Evolutionary conservation across 345 rosid species (phyloP), one percentile per base, ranked within the genome.

Genomic region (Pseudoturritis turrita): DNA sequence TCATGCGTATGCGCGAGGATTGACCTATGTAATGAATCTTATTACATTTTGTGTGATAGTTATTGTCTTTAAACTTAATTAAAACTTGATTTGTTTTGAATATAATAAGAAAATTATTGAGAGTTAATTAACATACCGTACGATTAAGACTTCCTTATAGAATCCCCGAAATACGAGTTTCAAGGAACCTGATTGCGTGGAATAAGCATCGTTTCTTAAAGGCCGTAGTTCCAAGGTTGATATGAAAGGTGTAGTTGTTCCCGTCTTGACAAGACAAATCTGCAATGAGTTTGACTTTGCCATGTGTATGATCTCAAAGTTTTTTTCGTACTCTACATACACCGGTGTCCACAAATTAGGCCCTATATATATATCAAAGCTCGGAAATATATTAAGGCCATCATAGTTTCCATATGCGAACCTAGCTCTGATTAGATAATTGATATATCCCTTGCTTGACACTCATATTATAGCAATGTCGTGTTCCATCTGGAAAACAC

Each of bases 361-460:
- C 22, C 84, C 89, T 0, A 83, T n/a, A 45, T 77, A 29, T 7
- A 85, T 10, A 49, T 82, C 82, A 3, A 84, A 84, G 12, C 4
- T 17, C 6, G 82, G 82, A 0, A 3, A 0, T n/a, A 37, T 9
- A 17, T 65, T 44, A 31, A 4, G 25, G 1, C 33, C 67, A 47
- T 84, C 87, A 57, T 81, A 84, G 10, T 81, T 81, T 39, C 82
- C 85, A 31, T 79, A 79, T 53, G 23, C 7, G 37, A 81, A 79
- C 13, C 1, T 4, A 5, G 76, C 83, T 40, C 79, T 56, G 33
- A 81, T 57, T 4, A 77, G 10, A 62, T 84, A 84, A 0, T 63
- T 52, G 12, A 56, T 53, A 1, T n/a, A n/a, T n/a, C n/a, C 80
- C 84, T 22, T 54, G 22, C 2, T 10, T 9, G 3, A 55, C 44